A percentile compares a stretch with the other conserved stretches of the same genome.
These are phyloP conservation scores for Yamadazyma sp. DNA, from an alignment of 1,139 yeast genomes.

Conservation along the genomic window DNA sequence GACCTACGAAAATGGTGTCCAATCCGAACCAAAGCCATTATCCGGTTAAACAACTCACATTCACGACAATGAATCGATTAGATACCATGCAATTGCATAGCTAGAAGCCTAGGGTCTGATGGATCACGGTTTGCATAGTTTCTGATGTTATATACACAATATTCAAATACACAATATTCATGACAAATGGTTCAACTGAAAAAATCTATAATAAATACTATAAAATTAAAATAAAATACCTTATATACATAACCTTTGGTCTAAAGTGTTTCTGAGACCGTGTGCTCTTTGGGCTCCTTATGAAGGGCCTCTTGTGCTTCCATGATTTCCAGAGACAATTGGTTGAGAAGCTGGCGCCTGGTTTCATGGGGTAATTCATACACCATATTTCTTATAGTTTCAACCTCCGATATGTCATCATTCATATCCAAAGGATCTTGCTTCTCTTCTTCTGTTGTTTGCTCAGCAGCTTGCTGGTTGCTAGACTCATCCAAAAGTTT, in stretches of 20 bases:
- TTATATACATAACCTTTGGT: neutral
- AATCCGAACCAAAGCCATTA: slow-evolving; percentile 36
- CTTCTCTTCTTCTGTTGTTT: slow-evolving; percentile 19
- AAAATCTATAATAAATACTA: slow-evolving; percentile 1
- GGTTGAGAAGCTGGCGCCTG: slow-evolving; percentile 31
- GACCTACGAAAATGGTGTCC: slow-evolving; percentile 68
- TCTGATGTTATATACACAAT: neutral
- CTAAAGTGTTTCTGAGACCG: slow-evolving; percentile 4
- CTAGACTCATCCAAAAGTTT: slow-evolving; percentile 43
- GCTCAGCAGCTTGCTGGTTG: slow-evolving; percentile 17
- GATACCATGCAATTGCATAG: neutral
- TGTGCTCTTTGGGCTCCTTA: slow-evolving; percentile 1
- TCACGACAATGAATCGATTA: neutral
- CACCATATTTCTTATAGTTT: slow-evolving; percentile 31
- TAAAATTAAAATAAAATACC: neutral
- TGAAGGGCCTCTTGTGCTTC: slow-evolving; percentile 16
- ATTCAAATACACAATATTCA: neutral
- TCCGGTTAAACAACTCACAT: slow-evolving; percentile 10
- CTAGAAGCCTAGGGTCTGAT: too few relatives aligned
- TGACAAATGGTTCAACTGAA: too few relatives aligned
- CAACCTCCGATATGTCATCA: slow-evolving; percentile 24
- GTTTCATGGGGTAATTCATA: slow-evolving; percentile 41
- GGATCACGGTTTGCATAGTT: neutral
- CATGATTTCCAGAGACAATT: slow-evolving; percentile 27
- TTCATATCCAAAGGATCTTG: slow-evolving; percentile 5